Evolutionary conservation across 2,329 filamentous ascomycete genomes (phyloP), one percentile per base, ranked within the genome.

Genomic region (Diplocarpon rosae): DNA sequence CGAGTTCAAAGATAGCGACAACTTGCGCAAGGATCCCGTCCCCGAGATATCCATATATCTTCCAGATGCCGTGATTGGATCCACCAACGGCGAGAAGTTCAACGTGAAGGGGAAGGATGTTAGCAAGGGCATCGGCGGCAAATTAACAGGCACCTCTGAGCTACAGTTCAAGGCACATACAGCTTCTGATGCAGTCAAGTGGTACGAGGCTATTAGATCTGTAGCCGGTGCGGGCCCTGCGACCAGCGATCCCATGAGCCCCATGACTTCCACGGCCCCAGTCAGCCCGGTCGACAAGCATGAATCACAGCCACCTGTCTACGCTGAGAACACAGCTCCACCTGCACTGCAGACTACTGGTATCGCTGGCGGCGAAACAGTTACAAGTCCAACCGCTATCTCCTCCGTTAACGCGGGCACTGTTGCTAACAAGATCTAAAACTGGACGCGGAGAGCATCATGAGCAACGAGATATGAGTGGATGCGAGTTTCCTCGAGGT

Each of bases 71-170:
- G 66, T 81, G 37, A 76, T 96, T 46, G 86, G 88, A 46, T 59
- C 67, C 0, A 75, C 76, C 11, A 79, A 72, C 53, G 88, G 84
- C 43, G 76, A 82, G 48, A 95, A 94, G 66, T 96, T 98, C 73
- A 86, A 79, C 59, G 73, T 98, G 64, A 95, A 95, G 70, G 92
- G 92, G 64, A 96, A 96, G 66, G 89, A 98, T 62, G 78, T 82
- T 45, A 83, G 81, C 58, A 84, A 85, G 61, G 84, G 83, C 52
- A 67, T 95, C 52, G 80, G 82, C 58, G 83, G 81, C 68, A 90
- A 87, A 61, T 76, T 95, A 53, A 77, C 83, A 38, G 85, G 89
- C 53, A 77, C 68, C 20, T 80, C 86, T 33, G 90, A 96, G 65
- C 72, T 93, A 31, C 69, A 74, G 27, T 95, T 95, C 77, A 93